Conservation (phyloP, 768 basidiomycete genomes). For the Saitozyma podzolica region DNA sequence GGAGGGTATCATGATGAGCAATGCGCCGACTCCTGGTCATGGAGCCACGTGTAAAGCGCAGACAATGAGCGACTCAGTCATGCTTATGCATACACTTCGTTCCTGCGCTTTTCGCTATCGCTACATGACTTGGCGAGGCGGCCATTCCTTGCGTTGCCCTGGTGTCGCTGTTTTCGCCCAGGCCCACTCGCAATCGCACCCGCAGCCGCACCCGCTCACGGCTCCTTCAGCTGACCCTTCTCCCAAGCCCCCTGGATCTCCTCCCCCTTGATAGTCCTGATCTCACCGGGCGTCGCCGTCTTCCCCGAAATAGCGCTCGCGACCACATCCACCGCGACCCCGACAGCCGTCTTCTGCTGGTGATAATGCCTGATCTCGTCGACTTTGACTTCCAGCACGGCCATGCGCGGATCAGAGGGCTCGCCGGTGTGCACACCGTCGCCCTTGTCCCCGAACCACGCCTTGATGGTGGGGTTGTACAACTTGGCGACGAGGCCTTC, state of each 20-base stretch:
- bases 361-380: constrained; percentile 73
- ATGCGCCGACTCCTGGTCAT: too few relatives aligned
- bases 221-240: constrained; percentile 39
- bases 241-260: constrained; percentile 60
- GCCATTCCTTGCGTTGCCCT: too few relatives aligned
- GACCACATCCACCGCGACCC: constrained; percentile 64
- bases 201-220: constrained; percentile 14
- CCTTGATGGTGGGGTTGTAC: constrained; percentile 53
- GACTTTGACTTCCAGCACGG: constrained; percentile 75
- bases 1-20: too few relatives aligned
- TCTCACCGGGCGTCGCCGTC: constrained; percentile 68
- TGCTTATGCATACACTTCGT: too few relatives aligned
- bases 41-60: too few relatives aligned
- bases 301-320: constrained; percentile 64
- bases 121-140: too few relatives aligned
- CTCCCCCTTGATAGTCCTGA: constrained; percentile 68
- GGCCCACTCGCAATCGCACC: too few relatives aligned
- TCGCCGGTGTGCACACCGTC: constrained; percentile 85
- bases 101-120: too few relatives aligned
- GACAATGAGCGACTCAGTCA: too few relatives aligned
- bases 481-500: constrained; percentile 45
- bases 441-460: constrained; percentile 83
- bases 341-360: constrained; percentile 63
- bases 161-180: too few relatives aligned
- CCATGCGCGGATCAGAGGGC: constrained; percentile 72